phyloP scores from a whole-genome alignment of 768 basidiomycete genomes.

The Mycena galericulata region DNA sequence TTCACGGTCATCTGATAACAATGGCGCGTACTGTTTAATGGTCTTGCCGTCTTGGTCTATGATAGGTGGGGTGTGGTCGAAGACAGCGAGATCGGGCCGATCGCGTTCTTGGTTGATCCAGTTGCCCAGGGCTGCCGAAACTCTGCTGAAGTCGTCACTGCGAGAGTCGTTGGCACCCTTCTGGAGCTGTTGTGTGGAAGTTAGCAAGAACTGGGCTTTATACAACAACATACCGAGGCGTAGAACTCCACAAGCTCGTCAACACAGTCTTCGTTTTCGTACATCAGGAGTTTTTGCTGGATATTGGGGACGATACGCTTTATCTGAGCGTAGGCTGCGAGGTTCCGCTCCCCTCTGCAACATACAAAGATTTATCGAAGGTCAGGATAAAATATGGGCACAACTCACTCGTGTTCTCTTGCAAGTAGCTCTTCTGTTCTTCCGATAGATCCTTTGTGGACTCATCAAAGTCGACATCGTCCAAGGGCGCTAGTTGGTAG shows the following conservation, averaged over 20 bases:
- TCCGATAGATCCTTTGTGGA: background rate
- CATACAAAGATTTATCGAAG: background rate
- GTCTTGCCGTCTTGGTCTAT: background rate
- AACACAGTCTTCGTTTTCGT: background rate
- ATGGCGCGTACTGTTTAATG: slow-evolving; percentile 1
- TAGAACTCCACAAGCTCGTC: background rate
- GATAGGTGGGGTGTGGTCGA: slow-evolving; percentile 11
- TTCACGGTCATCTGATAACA: background rate
- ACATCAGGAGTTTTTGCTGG: background rate
- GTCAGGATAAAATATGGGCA: background rate
- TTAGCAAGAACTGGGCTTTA: background rate
- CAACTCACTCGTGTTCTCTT: slow-evolving; percentile 12
- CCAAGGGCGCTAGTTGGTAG: background rate
- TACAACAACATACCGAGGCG: background rate
- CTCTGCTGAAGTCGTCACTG: slow-evolving; percentile 17
- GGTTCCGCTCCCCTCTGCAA: slow-evolving; percentile 16
- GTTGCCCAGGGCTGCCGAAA: background rate
- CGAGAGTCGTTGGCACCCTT: slow-evolving; percentile 33
- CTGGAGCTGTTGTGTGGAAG: slow-evolving; percentile 11
- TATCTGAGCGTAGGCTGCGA: slow-evolving; percentile 1
- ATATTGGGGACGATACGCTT: slow-evolving; percentile 9
- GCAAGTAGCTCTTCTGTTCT: slow-evolving; percentile 6
- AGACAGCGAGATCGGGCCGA: background rate
- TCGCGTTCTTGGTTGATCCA: slow-evolving; percentile 10
- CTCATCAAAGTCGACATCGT: slow-evolving; percentile 15